A percentile compares a stretch with the other conserved stretches of the same genome.
phyloP scores from a whole-genome alignment of 805 yeast genomes.

The Pichia californica region DNA sequence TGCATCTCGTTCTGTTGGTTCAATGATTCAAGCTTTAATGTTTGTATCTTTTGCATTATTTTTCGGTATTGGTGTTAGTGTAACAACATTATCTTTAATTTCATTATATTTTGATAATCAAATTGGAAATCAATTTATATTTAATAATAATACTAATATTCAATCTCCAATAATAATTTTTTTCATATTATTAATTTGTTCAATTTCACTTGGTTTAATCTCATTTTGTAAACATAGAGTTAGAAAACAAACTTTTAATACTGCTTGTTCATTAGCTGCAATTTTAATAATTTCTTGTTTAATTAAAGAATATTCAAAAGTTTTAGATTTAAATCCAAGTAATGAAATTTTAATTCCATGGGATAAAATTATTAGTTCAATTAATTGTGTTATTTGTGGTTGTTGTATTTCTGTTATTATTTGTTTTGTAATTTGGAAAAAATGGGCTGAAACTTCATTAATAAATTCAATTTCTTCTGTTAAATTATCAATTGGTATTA shows the following conservation, averaged over 20 bases:
- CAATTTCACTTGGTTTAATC: slow-evolving; percentile 54
- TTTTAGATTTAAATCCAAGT: slow-evolving; percentile 39
- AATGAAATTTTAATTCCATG: slow-evolving; percentile 44
- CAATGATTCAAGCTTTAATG: slow-evolving; percentile 67
- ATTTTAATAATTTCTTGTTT: slow-evolving; percentile 65
- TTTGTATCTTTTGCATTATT: slow-evolving; percentile 51
- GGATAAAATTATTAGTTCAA: slow-evolving; percentile 44
- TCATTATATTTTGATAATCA: slow-evolving; percentile 2
- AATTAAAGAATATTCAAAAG: slow-evolving; percentile 56
- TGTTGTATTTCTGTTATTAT: slow-evolving; percentile 49
- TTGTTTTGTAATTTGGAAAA: slow-evolving; percentile 51
- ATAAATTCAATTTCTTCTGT: slow-evolving; percentile 7
- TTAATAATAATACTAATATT: not conserved
- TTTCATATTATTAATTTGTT: slow-evolving; percentile 28
- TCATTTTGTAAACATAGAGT: slow-evolving; percentile 66
- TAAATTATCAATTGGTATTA: slow-evolving; percentile 43
- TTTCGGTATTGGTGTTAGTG: slow-evolving; percentile 30
- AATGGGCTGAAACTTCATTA: slow-evolving; percentile 8
- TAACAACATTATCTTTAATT: slow-evolving; percentile 3
- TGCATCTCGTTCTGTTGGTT: slow-evolving; percentile 71
- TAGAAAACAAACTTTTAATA: slow-evolving; percentile 63
- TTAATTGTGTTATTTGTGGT: slow-evolving; percentile 55
- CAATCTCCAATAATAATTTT: slow-evolving; percentile 3
- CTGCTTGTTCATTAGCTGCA: slow-evolving; percentile 74
- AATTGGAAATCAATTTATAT: not conserved